Percentiles rank a stretch among this genome's conserved stretches.
Conservation (phyloP, 2,329 filamentous ascomycete genomes). For the Fusarium sp. region DNA sequence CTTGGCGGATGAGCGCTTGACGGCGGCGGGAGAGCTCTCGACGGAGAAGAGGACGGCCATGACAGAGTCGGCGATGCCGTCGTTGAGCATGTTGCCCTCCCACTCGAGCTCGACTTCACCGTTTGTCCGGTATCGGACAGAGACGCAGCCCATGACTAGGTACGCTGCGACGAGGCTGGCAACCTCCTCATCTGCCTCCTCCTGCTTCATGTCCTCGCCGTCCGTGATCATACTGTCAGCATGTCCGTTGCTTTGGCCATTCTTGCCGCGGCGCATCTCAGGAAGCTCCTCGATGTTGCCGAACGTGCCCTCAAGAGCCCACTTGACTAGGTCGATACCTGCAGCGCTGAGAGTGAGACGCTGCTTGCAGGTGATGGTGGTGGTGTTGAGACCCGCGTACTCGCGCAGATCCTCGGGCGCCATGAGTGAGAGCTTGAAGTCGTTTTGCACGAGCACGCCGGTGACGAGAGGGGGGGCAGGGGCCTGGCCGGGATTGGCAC, state of each 20-base stretch:
- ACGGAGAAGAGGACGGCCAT: constrained; percentile 92
- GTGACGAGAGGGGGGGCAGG: constrained; percentile 70
- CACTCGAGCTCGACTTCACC: constrained; percentile 92
- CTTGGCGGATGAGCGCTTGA: constrained; percentile 71
- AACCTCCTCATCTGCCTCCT: constrained; percentile 74
- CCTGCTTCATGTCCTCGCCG: constrained; percentile 52
- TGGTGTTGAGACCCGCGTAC: constrained; percentile 96
- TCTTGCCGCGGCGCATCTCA: constrained; percentile 59
- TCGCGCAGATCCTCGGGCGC: constrained; percentile 94
- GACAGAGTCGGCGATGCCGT: constrained; percentile 96
- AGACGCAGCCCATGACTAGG: constrained; percentile 89
- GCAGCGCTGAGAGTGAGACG: constrained; percentile 88
- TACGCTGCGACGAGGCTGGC: constrained; percentile 66
- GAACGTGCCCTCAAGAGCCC: constrained; percentile 95
- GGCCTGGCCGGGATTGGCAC: constrained; percentile 33
- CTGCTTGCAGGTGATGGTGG: constrained; percentile 92
- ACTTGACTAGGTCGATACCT: constrained; percentile 89
- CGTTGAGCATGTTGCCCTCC: constrained; percentile 98
- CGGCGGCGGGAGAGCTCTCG: constrained; percentile 92
- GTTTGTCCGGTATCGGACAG: constrained; percentile 78
- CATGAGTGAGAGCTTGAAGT: constrained; percentile 98
- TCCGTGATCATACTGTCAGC: constrained; percentile 51
- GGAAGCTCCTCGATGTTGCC: constrained; percentile 80
- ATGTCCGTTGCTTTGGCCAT: constrained; percentile 50
- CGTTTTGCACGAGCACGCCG: constrained; percentile 94